A percentile compares a stretch with the other conserved stretches of the same genome.
Conservation (phyloP, 2,329 filamentous ascomycete species). For the Trichophyton mentagrophytes region DNA sequence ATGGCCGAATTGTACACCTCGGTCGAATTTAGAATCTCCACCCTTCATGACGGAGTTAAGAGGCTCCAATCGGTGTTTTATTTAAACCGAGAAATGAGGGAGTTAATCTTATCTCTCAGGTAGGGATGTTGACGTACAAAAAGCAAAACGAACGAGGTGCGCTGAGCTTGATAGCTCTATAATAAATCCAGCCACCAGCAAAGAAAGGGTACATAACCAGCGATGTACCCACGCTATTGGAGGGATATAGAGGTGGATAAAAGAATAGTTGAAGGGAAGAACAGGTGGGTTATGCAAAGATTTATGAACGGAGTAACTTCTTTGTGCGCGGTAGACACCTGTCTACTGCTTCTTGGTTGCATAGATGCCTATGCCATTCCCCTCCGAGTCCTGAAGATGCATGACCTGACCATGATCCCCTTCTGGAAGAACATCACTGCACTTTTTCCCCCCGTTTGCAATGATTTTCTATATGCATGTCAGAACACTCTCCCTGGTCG, state of each 20-base stretch:
- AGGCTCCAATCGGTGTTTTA: background rate
- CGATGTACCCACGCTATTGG: background rate
- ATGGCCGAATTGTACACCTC: background rate
- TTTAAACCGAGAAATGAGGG: background rate
- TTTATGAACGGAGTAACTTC: background rate
- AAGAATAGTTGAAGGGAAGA: background rate
- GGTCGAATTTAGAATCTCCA: background rate
- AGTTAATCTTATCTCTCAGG: background rate
- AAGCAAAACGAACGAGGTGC: background rate
- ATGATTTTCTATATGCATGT: slow-evolving; percentile 4
- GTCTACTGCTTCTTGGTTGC: background rate
- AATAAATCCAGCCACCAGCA: background rate
- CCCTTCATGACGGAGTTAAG: background rate
- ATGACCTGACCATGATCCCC: slow-evolving; percentile 3
- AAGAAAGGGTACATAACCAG: background rate
- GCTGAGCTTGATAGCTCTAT: background rate
- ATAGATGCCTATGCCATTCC: slow-evolving; percentile 6
- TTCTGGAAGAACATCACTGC: slow-evolving; percentile 2
- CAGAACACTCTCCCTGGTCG: background rate
- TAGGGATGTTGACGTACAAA: background rate
- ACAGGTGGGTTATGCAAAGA: background rate
- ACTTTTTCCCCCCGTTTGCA: slow-evolving; percentile 5
- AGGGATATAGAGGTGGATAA: too few relatives aligned
- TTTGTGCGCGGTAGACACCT: too few relatives aligned
- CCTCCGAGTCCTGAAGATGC: slow-evolving; percentile 5